Evolutionary conservation across 2,329 filamentous ascomycete genomes (phyloP), one percentile per base, ranked within the genome.

Genomic region (Stagonosporopsis tanaceti): DNA sequence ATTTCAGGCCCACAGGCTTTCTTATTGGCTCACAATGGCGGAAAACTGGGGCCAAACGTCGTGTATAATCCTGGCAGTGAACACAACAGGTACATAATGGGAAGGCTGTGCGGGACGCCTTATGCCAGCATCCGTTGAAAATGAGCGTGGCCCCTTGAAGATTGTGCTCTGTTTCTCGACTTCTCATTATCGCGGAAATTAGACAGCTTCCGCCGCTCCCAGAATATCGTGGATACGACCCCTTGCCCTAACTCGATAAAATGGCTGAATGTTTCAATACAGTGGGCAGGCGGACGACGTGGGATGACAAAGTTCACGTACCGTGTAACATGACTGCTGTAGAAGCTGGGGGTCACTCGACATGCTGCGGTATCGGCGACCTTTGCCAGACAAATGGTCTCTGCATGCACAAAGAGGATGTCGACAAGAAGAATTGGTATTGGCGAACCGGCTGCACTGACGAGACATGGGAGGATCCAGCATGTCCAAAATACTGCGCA

Each of bases 371-470:
- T 4, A 32, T 52, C 2, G 53, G 53, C 4, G 59, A 61, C 42
- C 35, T 51, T 7, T 62, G 61, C 30, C 45, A 62, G n/a, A 58
- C 55, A 3, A 64, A 62, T 27, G 61, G 59, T 4, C 35, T 64
- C 20, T 61, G 59, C 41, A 53, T 47, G 34, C 34, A 50, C 8
- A 38, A 28, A n/a, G 39, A n/a, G 15, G 50, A 53, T 34, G 20
- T 15, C 6, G 35, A 47, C 20, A 40, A 24, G 7, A 47, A 35
- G 17, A 63, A 61, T 11, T 52, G 60, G 42, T 61, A 53, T 11
- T 61, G 59, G 55, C 41, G 59, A 12, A 53, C 56, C 4, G 61
- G 34, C 8, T 62, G 55, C 30, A 62, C 61, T 15, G 59, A 64
- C 44, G 40, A 46, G 34, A 61, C 59, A 6, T 57, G 41, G 24